phyloP scores from a whole-genome alignment of 2,329 filamentous ascomycete genomes.

The Colletotrichum tropicicola region DNA sequence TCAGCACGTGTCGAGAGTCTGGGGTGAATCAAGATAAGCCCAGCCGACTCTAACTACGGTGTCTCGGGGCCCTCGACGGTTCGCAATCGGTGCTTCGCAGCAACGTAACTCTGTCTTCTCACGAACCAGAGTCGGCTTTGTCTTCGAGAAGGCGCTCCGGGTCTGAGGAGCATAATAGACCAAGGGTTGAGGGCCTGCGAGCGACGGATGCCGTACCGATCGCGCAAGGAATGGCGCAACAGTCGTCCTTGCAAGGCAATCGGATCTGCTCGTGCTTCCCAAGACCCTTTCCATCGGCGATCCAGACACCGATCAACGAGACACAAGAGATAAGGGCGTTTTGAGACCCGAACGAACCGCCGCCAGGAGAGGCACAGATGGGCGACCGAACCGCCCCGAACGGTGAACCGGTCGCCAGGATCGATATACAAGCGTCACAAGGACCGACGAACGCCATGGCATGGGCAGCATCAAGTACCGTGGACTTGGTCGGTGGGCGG shows the following conservation, averaged over 20 bases:
- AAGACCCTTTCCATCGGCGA: neutral
- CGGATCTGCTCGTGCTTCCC: neutral
- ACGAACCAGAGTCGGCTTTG: slow-evolving; percentile 1
- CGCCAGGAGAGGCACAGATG: neutral
- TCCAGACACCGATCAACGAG: slow-evolving; percentile 9
- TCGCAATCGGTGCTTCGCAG: neutral
- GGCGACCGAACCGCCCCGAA: neutral
- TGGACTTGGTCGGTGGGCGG: slow-evolving; percentile 1
- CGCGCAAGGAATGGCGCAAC: neutral
- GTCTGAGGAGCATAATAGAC: neutral
- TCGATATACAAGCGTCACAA: neutral
- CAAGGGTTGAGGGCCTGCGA: neutral
- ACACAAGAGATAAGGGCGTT: neutral
- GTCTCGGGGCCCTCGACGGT: slow-evolving; percentile 10
- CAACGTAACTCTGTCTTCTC: neutral
- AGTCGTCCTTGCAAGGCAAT: neutral
- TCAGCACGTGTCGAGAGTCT: slow-evolving; percentile 26
- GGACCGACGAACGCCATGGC: slow-evolving; percentile 2
- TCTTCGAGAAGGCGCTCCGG: neutral
- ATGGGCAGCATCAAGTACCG: slow-evolving; percentile 8
- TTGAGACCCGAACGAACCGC: neutral
- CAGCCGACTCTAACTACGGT: neutral
- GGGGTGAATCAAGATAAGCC: slow-evolving; percentile 26
- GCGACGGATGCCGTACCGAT: neutral
- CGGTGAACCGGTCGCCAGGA: neutral